Evolutionary conservation across 2,329 filamentous ascomycete species (phyloP), one percentile per base, ranked within the genome.

Genomic region (Colletotrichum navitas): DNA sequence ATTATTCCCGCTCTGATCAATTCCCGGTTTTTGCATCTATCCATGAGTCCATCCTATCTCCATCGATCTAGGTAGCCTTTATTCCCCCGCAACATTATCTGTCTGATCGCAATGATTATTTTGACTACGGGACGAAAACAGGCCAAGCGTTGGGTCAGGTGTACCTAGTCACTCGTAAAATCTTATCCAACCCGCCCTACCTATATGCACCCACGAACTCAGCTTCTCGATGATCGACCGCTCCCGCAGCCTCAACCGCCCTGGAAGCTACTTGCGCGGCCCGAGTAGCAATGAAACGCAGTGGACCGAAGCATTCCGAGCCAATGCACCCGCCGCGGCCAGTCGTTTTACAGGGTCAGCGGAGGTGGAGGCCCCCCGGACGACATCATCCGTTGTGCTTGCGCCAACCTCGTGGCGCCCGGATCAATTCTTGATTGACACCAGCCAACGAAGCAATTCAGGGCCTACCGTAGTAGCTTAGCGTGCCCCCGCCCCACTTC

Each of bases 261-360:
- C 24, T 34, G 41, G 58, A 61, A 21, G 60, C 47, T 63, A 24
- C 36, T 6, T n/a, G 32, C 5, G 29, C 58, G 58, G 49, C 39
- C 65, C 65, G 49, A 62, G 39, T 55, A n/a, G 24, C 14, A 56
- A 67, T 63, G 56, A 62, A 62, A 67, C 49, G 47, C 8, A 39
- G 29, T n/a, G 32, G 18, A 43, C 36, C 26, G 55, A 61, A 49
- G 63, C 45, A 52, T 39, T 52, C 45, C 55, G 18, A 49, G 32
- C 39, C 16, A 29, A 1, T 34, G 5, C 32, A 51, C 24, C 24
- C 2, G 47, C 24, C n/a, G n/a, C 2, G 24, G 5, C 1, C 24
- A 8, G 47, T 24, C 24, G 39, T 26, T 26, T 29, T 54, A n/a
- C 49, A 18, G 29, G 3, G 29, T 39, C 26, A 6, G 16, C 32